Conservation (phyloP, 495 filamentous ascomycete genomes). For the Baudoinia panamericana region DNA sequence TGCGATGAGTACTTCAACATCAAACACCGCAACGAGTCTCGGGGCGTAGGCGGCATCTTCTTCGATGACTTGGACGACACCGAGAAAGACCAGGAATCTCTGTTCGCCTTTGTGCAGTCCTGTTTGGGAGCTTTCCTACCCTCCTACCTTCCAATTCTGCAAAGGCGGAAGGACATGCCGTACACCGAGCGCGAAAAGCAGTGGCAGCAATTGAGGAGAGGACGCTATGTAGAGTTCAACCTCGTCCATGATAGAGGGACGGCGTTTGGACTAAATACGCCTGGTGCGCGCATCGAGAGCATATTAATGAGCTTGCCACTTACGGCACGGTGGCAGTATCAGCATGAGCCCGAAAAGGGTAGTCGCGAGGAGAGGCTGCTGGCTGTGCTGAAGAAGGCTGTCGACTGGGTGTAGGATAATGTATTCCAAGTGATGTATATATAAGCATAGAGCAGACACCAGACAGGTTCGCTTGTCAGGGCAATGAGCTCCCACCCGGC, state of each 20-base stretch:
- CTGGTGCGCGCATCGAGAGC: constrained; percentile 82
- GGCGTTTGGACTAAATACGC: constrained; percentile 85
- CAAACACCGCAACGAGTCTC: constrained; percentile 77
- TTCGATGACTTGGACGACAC: constrained; percentile 91
- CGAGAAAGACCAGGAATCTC: constrained; percentile 75
- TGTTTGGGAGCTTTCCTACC: constrained; percentile 79
- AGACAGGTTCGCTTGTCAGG: too few relatives aligned
- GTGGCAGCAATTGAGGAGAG: constrained; percentile 91
- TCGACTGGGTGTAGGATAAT: constrained; percentile 81
- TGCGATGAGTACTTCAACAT: constrained; percentile 96
- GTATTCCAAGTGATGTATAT: too few relatives aligned
- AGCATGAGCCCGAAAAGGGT: constrained; percentile 68
- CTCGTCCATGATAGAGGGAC: constrained; percentile 94
- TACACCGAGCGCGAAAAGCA: constrained; percentile 74
- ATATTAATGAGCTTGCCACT: constrained; percentile 94
- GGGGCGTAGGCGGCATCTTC: constrained; percentile 93
- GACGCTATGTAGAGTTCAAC: constrained; percentile 97
- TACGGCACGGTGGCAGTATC: constrained; percentile 89
- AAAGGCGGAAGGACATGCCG: constrained; percentile 77
- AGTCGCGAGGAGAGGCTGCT: constrained; percentile 64
- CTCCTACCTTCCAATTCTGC: constrained; percentile 79
- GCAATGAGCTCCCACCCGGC: too few relatives aligned
- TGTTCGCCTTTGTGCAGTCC: constrained; percentile 83
- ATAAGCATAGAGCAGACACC: too few relatives aligned
- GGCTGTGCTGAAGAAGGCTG: constrained; percentile 70